phyloP scores from a whole-genome alignment of 2,329 filamentous ascomycete species.

The Xylariaceae sp. region DNA sequence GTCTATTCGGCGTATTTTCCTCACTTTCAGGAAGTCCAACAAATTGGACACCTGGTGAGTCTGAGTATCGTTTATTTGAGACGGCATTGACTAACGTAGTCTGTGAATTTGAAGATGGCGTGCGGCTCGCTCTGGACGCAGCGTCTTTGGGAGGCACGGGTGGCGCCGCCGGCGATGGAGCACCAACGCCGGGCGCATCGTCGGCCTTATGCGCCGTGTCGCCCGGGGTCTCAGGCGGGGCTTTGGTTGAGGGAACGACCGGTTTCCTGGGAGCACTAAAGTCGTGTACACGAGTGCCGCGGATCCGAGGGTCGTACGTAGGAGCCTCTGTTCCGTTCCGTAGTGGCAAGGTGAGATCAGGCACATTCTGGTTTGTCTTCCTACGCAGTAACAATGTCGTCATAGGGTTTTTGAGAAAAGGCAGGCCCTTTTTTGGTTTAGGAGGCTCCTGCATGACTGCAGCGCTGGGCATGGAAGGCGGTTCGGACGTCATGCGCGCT shows the following conservation, averaged over 20 bases:
- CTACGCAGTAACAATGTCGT: slow-evolving; percentile 55
- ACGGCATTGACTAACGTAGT: slow-evolving; percentile 25
- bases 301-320: slow-evolving; percentile 60
- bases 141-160: slow-evolving; percentile 40
- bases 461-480: slow-evolving; percentile 29
- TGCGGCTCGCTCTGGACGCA: slow-evolving; percentile 23
- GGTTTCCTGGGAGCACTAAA: slow-evolving; percentile 57
- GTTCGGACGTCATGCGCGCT: slow-evolving; percentile 37
- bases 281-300: slow-evolving; percentile 61
- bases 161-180: slow-evolving; percentile 15
- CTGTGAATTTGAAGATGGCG: slow-evolving; percentile 34
- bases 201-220: slow-evolving; percentile 15
- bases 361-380: slow-evolving; percentile 47
- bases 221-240: slow-evolving; percentile 15
- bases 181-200: slow-evolving; percentile 10
- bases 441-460: slow-evolving; percentile 35
- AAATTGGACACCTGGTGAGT: slow-evolving; percentile 8
- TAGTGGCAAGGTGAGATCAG: slow-evolving; percentile 41
- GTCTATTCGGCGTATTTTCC: slow-evolving; percentile 18
- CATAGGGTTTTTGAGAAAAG: slow-evolving; percentile 58
- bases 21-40: slow-evolving; percentile 9
- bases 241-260: slow-evolving; percentile 26
- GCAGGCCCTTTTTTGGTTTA: slow-evolving; percentile 50
- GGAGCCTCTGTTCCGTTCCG: slow-evolving; percentile 40
- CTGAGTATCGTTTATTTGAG: slow-evolving; percentile 20